Base-by-base conservation (phyloP, 1,139 yeast genomes). In the Pichia sp. region DNA sequence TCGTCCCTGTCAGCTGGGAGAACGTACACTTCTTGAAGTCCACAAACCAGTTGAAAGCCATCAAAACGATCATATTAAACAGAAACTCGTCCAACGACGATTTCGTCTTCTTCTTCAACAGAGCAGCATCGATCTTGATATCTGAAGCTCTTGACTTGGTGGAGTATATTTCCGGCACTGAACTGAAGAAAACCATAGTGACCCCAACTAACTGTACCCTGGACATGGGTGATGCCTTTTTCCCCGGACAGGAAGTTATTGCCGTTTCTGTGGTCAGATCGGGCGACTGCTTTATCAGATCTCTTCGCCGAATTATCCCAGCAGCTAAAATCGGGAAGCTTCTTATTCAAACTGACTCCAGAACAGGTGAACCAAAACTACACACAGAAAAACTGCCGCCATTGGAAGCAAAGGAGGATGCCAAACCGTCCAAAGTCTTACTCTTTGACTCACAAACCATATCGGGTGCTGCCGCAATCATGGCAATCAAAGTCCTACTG, bases 381-480 rank as follows among this genome's bases (percentile, higher is more conserved):
- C 97, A 91, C 68, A 83, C 85, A 33, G 85, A 87, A 61, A 79
- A 83, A 33, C 71, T 93, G 45, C 84, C 88, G 9, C 10, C 14
- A 16, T 14, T 56, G 16, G 41, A 40, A 6, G 9, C n/a, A 27
- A 47, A 30, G 5, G 43, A 48, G 76, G 16, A n/a, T 40, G n/a
- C 6, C 7, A 42, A 40, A 12, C 16, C 47, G n/a, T 27, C 55
- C 51, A 81, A 79, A 60, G 81, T 89, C 1, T 71, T 93, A 42
- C 71, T 93, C 49, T 80, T 89, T 65, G 98, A 93, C 67, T 87
- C 96, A 0, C 97, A 92, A 68, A 77, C 90, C 50, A 85, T 90
- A 30, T 85, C 96, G 48, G 99, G 98, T 2, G 96, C 97, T 0
- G 96, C 96, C 0, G 85, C 92, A 2, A 87, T 90, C 50, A 93